Evolutionary conservation across 306 rosid genomes (phyloP), one percentile per base, ranked within the genome.

Genomic region (Quercus robur): DNA sequence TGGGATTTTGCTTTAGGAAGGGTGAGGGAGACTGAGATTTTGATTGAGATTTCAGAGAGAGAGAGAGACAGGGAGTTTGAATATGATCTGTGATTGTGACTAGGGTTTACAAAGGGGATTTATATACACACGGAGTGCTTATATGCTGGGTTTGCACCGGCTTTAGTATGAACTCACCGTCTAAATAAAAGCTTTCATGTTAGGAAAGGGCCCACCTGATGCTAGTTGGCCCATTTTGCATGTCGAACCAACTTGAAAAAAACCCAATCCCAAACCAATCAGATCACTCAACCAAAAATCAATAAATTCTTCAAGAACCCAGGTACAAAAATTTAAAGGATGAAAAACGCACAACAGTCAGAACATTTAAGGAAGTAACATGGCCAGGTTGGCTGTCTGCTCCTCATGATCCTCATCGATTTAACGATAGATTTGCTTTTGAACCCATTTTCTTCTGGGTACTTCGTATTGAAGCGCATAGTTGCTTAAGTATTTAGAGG

Each of bases 321-420:
- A 51, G 13, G 2, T 31, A 33, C 33, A n/a, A 18, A 28, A 46
- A 46, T 46, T 56, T 28, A 63, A 57, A 63, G 19, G 25, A 21
- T 38, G 71, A 38, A 71, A 35, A 67, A 83, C 92, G 69, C 84
- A 90, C 97, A 51, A 76, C 25, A 25, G 57, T 23, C 1, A 81
- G 62, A 75, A 88, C 92, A 71, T 88, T 85, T 74, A 84, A 49
- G 31, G 91, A 81, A 58, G 55, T 31, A 17, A 78, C 61, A 15
- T 71, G 77, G 20, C 81, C 82, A 18, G 51, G 35, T 23, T 28
- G 75, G 78, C 73, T 10, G 4, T 35, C 58, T 83, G 82, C 82
- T 89, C 87, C 13, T 87, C 41, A 35, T 74, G 72, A 88, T 75
- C 44, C 72, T 78, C 84, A 82, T 71, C 33, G 92, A 88, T 68